Base-by-base conservation (phyloP, 73 alveolate genomes). In the Paramecium biaurelia region DNA sequence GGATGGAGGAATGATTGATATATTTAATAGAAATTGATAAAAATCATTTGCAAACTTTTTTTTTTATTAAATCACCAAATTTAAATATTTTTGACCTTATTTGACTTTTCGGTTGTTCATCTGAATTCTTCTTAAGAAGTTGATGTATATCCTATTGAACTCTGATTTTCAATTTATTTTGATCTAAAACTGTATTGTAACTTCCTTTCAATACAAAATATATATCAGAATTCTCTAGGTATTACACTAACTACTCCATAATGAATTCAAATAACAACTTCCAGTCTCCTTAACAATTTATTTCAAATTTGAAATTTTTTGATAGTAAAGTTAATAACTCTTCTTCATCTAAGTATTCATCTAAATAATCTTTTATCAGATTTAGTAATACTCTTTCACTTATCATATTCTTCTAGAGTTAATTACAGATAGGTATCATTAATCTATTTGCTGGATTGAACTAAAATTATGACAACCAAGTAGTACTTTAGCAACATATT, bases 1-100 rank as follows among this genome's bases (percentile, higher is more conserved):
- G 92, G 93, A 26, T 97, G 99, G 99, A 96, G 99, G 85, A 24
- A 63, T 63, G 84, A 63, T 63, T 63, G 84, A 63, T 53, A n/a
- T 15, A 47, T 47, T 47, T 47, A 47, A 47, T 47, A 47, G 9
- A 47, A 14, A 47, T 47, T 12, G 12, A 30, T 58, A 32, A 10
- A 63, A 63, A 63, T 63, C 84, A 63, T 63, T 63, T 63, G 45
- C 84, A 63, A 32, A 63, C 45, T 63, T 24, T 63, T 32, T 63
- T 63, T 26, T 63, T 26, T 63, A 63, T 32, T 32, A 26, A 63
- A 26, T 63, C 84, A 30, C 12, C 49, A 12, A 7, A 14, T 32
- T 26, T 63, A 24, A 59, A 32, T 8, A 59, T 26, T 59, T 59
- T 59, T 1, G 45, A 26, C 43, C 18, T 59, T 59, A 5, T 32